These are phyloP conservation scores for Lactarius evosmus DNA, from an alignment of 768 basidiomycete species.

Conservation along the genomic window DNA sequence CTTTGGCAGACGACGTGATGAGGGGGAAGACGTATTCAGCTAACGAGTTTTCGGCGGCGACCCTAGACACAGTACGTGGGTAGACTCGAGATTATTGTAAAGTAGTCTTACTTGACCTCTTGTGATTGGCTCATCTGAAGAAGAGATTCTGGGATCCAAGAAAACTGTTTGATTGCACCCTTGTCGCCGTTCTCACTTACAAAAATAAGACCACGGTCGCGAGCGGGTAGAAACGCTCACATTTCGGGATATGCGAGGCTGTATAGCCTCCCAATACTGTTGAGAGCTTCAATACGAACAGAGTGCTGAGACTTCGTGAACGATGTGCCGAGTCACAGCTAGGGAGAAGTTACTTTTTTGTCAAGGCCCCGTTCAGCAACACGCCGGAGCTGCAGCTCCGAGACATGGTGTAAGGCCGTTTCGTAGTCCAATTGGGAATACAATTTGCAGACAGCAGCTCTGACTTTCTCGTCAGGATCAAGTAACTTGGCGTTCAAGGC, in stretches of 20 bases:
- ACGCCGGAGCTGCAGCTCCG: slow-evolving; percentile 53
- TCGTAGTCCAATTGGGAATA: slow-evolving; percentile 89
- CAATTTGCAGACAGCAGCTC: slow-evolving; percentile 77
- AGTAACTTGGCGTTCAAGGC: slow-evolving; percentile 60
- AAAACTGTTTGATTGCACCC: slow-evolving; percentile 73
- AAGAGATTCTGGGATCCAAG: slow-evolving; percentile 86
- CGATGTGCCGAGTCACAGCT: neutral
- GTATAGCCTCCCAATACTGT: slow-evolving; percentile 73
- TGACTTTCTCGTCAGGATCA: slow-evolving; percentile 91
- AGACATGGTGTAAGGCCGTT: slow-evolving; percentile 78
- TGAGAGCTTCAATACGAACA: slow-evolving; percentile 75
- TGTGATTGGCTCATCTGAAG: slow-evolving; percentile 50
- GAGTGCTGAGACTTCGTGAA: slow-evolving; percentile 38
- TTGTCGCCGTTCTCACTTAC: slow-evolving; percentile 75
- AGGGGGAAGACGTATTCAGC: slow-evolving; percentile 81
- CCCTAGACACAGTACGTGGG: slow-evolving; percentile 36
- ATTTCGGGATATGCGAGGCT: slow-evolving; percentile 85
- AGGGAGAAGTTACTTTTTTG: slow-evolving; percentile 61
- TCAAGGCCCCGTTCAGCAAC: slow-evolving; percentile 76
- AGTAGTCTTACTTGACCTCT: slow-evolving; percentile 54
- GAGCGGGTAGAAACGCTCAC: slow-evolving; percentile 40
- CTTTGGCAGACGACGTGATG: slow-evolving; percentile 48
- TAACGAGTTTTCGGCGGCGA: slow-evolving; percentile 62
- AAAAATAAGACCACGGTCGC: slow-evolving; percentile 2
- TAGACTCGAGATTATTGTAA: neutral